Evolutionary conservation across 352 stramenopile genomes (phyloP), one percentile per base, ranked within the genome.

Genomic region (Phytophthora ramorum): DNA sequence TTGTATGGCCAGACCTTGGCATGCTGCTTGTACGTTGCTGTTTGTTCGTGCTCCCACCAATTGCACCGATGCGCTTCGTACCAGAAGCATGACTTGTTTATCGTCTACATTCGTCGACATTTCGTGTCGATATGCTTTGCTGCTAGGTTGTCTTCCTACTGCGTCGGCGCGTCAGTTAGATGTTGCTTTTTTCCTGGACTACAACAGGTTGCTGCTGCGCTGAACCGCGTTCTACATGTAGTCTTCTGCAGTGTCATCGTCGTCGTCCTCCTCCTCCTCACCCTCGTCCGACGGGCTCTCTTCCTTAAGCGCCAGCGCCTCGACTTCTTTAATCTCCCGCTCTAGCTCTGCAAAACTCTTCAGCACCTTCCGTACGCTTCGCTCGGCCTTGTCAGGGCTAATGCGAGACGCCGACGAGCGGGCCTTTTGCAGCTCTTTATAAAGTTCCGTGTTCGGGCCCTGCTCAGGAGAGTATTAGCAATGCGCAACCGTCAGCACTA

Each of bases 291-390:
- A 81, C 28, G 51, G 57, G 2, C 67, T 81, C 9, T 84, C 79
- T 24, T 82, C 79, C 54, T 92, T 85, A 10, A 78, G 46, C 0
- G 71, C 61, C n/a, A 84, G 76, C 58, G 86, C 81, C 53, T 89
- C 66, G 40, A 87, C 86, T 41, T 89, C 80, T 37, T 83, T 70
- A 45, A 93, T 85, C 64, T 92, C 84, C 26, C 73, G 63, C n/a
- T 78, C 73, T 24, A 96, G 62, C 63, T 93, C 84, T 40, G 85
- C 75, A 62, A 85, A 94, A 43, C 73, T 75, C 65, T 93, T 96
- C 28, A 96, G 52, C 40, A 87, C 65, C 46, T 91, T 94, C 16
- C 62, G 66, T 40, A 89, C 78, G 59, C 82, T 79, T 58, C 72
- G 63, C 13, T 96, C 87, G 3, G 87, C 87, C 55, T 94, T 93